Percentiles rank a stretch among this genome's conserved stretches.
Conservation (phyloP, 139 green algal species). For the Auxenochlorella pyrenoidosa region DNA sequence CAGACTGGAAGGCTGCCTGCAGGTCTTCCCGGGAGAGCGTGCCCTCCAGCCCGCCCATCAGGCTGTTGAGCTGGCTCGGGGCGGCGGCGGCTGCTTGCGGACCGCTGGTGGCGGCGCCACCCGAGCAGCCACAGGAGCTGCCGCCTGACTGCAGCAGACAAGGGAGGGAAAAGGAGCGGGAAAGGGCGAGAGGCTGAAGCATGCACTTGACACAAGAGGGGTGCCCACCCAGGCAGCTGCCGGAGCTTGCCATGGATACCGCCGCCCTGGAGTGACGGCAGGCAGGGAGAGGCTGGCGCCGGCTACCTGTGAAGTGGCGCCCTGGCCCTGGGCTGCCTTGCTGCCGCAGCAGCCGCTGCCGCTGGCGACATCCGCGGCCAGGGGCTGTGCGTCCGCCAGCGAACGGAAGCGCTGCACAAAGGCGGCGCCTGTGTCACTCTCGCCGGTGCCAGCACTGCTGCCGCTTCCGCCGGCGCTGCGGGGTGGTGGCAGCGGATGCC, state of each 20-base stretch:
- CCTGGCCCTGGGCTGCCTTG: not conserved
- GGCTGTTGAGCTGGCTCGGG: not conserved
- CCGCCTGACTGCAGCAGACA: not conserved
- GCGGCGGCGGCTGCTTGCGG: not conserved
- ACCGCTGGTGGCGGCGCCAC: not conserved
- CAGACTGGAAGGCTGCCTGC: not conserved
- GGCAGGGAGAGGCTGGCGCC: not conserved
- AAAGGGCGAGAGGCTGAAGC: not conserved
- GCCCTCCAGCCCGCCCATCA: slow-evolving; percentile 17
- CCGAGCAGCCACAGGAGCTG: not conserved
- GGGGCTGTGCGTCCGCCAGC: not conserved
- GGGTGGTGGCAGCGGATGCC: not conserved
- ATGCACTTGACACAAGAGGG: too few species aligned
- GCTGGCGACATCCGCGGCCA: not conserved
- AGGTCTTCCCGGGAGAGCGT: not conserved
- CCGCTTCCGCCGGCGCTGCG: not conserved
- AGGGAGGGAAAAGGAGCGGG: not conserved
- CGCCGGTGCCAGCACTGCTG: not conserved
- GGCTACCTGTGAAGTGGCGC: not conserved
- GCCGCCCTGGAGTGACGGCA: too few species aligned
- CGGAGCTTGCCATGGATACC: too few species aligned
- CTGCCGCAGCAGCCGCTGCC: not conserved
- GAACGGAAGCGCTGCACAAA: slow-evolving; percentile 17
- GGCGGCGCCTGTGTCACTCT: not conserved
- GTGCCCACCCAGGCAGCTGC: too few species aligned